Base-by-base conservation (phyloP, 2,329 filamentous ascomycete species). In the Pseudocercospora cruenta region DNA sequence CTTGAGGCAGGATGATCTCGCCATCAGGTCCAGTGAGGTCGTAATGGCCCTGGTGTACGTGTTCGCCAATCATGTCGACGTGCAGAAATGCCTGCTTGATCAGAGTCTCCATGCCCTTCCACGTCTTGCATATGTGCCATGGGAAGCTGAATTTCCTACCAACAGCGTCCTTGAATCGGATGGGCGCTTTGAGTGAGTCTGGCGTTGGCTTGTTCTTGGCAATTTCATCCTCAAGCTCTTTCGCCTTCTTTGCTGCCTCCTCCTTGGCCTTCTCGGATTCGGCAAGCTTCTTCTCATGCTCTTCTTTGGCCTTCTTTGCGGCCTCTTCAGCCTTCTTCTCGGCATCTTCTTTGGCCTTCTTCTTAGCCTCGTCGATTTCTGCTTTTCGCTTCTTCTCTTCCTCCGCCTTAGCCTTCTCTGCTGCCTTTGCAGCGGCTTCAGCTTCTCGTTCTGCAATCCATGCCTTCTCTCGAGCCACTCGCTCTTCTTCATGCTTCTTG, bases 81-180 rank as follows among this genome's bases (percentile, higher is more conserved):
- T 83, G 81, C 22, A 80, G 70, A 72, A 83, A 84, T 21, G 82
- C 82, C 72, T 84, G 82, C 68, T 81, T 80, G 76, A 84, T 83
- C 57, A 84, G 76, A 31, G 76, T 75, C 68, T 83, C 80, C 82
- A 84, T 83, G 39, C 81, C 81, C 77, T 83, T 77, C 75, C 74
- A 76, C 2, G 90, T 95, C 74, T 89, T 88, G 79, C 93, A 97
- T 31, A 96, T 79, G 69, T 94, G 88, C 80, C 90, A 97, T 1
- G 94, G 94, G 75, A 97, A 97, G 79, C 88, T 95, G 78, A 96
- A 97, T 78, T 96, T 97, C 71, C 94, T 87, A 33, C 92, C 92
- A 16, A 97, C 88, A 0, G 93, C 93, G 77, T 97, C 94, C 80
- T 96, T 96, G 82, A 96, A 96, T 71, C 90, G 90, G 77, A 97